These are phyloP conservation scores for Sclerotinia spermophila DNA, from an alignment of 2,329 filamentous ascomycete genomes.

Conservation along the genomic window DNA sequence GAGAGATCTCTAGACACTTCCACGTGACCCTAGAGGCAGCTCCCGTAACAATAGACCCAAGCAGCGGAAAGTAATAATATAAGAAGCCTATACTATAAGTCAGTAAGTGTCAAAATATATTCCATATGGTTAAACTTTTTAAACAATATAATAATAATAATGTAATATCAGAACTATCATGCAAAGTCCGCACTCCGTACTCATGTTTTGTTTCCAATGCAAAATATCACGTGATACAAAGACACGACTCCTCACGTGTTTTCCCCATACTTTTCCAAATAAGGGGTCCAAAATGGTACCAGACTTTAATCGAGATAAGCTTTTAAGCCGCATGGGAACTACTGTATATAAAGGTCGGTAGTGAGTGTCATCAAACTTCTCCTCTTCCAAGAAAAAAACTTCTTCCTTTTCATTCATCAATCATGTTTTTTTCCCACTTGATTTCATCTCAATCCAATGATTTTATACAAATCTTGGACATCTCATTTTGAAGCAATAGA, in stretches of 20 bases:
- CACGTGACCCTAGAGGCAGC: too few relatives aligned
- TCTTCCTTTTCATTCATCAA: neutral
- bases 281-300: constrained; percentile 15
- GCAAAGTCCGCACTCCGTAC: neutral
- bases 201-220: neutral
- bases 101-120: too few relatives aligned
- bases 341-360: constrained; percentile 12
- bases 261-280: constrained; percentile 14
- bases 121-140: too few relatives aligned
- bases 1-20: too few relatives aligned
- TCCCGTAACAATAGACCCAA: too few relatives aligned
- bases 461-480: too few relatives aligned
- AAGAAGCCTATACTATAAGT: too few relatives aligned
- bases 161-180: neutral
- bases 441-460: neutral
- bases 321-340: constrained; percentile 27
- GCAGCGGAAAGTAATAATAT: accelerated
- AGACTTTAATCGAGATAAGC: constrained; percentile 22
- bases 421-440: neutral
- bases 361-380: constrained; percentile 13
- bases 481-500: neutral
- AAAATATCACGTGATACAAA: neutral
- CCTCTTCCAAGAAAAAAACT: neutral
- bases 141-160: too few relatives aligned
- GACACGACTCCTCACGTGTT: neutral